Evolutionary conservation across 83 land plant genomes (phyloP).

Genomic region (Isoetes engelmannii): DNA sequence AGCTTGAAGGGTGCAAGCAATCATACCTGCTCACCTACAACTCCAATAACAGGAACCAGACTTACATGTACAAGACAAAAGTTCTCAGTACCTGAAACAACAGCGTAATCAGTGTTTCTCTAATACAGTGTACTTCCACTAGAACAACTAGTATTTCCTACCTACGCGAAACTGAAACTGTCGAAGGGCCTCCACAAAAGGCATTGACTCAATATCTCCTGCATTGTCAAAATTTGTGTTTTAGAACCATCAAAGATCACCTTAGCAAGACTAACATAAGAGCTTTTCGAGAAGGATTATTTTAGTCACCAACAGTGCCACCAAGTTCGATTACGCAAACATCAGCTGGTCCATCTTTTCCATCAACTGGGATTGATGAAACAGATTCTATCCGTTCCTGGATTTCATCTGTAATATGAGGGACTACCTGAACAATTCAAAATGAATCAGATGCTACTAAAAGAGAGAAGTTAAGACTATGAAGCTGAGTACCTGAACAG

Average conservation of each 20-base stretch:
- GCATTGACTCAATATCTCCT: slow-evolving; percentile 98
- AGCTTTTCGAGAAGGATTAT: background rate
- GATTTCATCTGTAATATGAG: slow-evolving; percentile 91
- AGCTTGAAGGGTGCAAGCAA: too few species aligned
- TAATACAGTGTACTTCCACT: background rate
- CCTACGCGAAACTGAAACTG: slow-evolving; percentile 93
- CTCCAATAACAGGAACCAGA: slow-evolving; percentile 86
- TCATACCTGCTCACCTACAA: slow-evolving; percentile 89
- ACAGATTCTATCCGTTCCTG: slow-evolving; percentile 97
- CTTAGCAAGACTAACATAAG: too few species aligned
- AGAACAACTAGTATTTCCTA: slow-evolving; percentile 20
- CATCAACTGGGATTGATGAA: slow-evolving; percentile 86
- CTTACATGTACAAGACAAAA: slow-evolving; percentile 96
- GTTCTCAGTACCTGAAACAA: slow-evolving; percentile 63
- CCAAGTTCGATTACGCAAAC: slow-evolving; percentile 98
- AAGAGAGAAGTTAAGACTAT: background rate
- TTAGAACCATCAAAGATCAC: too few species aligned
- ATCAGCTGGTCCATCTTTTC: slow-evolving; percentile 67
- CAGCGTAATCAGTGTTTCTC: background rate
- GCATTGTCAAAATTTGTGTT: slow-evolving; percentile 11
- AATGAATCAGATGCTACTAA: background rate
- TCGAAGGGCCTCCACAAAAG: slow-evolving; percentile 84
- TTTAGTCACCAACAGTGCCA: slow-evolving; percentile 72
- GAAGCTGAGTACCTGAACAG: slow-evolving; percentile 64
- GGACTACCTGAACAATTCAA: slow-evolving; percentile 57